phyloP scores from a whole-genome alignment of 495 filamentous ascomycete species.

The Clohesyomyces aquaticus region DNA sequence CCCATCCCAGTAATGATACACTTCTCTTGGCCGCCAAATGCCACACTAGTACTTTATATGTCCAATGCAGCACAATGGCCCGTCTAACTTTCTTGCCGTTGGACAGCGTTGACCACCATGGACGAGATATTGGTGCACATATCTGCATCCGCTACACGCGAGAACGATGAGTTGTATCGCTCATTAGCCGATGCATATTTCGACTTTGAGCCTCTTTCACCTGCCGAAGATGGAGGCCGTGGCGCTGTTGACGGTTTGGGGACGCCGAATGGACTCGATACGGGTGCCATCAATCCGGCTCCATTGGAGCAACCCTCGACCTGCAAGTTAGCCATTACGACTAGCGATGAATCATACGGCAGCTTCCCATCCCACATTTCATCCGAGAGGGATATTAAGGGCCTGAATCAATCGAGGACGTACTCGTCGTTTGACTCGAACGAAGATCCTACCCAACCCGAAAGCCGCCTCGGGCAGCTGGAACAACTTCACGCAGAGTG shows the following conservation, averaged over 20 bases:
- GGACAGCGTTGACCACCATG: constrained; percentile 5
- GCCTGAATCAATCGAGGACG: neutral
- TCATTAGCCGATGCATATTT: constrained; percentile 44
- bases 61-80: constrained; percentile 5
- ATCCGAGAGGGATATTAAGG: neutral
- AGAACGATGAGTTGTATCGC: constrained; percentile 44
- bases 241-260: neutral
- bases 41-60: neutral
- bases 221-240: neutral
- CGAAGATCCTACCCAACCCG: neutral
- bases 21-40: too few species aligned
- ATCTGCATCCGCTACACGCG: constrained; percentile 42
- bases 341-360: constrained; percentile 28
- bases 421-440: neutral
- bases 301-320: too few species aligned
- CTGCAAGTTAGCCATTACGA: neutral
- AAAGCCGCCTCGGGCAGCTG: constrained; percentile 25
- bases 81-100: neutral
- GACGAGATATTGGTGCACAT: constrained; percentile 46
- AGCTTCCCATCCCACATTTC: constrained; percentile 31
- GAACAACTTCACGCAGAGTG: constrained; percentile 28
- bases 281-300: too few species aligned
- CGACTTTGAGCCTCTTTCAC: constrained; percentile 33
- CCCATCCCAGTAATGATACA: too few species aligned
- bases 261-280: neutral